A percentile compares a stretch with the other conserved stretches of the same genome.
Conservation (phyloP, 768 basidiomycete genomes). For the Boletus barrowsii region DNA sequence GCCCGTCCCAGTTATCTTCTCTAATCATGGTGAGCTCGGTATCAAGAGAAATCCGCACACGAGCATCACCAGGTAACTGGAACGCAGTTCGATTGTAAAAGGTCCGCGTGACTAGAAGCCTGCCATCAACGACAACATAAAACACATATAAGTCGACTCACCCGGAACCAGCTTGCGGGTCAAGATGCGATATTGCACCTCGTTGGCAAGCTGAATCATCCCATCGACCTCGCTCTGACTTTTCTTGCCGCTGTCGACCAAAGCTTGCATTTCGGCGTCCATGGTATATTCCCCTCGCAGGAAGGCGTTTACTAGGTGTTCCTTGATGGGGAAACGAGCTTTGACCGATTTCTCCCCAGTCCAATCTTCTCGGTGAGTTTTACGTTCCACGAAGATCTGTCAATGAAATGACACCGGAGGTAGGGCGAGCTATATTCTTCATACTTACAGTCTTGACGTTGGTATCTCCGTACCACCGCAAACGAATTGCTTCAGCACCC, state of each 20-base stretch:
- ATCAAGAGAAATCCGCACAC: constrained; percentile 96
- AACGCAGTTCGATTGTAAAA: constrained; percentile 99
- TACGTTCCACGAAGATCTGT: constrained; percentile 84
- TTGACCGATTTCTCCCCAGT: constrained; percentile 99
- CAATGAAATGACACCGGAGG: neutral
- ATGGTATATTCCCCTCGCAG: constrained; percentile 87
- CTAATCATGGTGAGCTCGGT: constrained; percentile 92
- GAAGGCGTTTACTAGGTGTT: constrained; percentile 90
- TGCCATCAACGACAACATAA: neutral
- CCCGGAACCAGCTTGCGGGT: constrained; percentile 82
- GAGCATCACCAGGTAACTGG: constrained; percentile 97
- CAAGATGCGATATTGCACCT: constrained; percentile 89
- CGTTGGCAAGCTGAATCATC: constrained; percentile 96
- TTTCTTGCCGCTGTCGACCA: constrained; percentile 90
- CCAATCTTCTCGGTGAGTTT: constrained; percentile 97
- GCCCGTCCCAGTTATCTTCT: constrained; percentile 96
- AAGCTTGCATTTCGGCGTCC: constrained; percentile 86
- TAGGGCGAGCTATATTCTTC: neutral
- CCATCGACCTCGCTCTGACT: constrained; percentile 83
- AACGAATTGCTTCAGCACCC: constrained; percentile 93
- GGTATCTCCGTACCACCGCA: constrained; percentile 96
- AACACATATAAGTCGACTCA: constrained; percentile 31
- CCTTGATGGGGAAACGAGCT: constrained; percentile 93
- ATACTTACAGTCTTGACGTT: constrained; percentile 68
- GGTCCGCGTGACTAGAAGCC: constrained; percentile 76